Percentiles rank a stretch among this genome's conserved stretches.
These are phyloP conservation scores for Leucaena leucocephala DNA, from an alignment of 306 rosid species.

Conservation along the genomic window DNA sequence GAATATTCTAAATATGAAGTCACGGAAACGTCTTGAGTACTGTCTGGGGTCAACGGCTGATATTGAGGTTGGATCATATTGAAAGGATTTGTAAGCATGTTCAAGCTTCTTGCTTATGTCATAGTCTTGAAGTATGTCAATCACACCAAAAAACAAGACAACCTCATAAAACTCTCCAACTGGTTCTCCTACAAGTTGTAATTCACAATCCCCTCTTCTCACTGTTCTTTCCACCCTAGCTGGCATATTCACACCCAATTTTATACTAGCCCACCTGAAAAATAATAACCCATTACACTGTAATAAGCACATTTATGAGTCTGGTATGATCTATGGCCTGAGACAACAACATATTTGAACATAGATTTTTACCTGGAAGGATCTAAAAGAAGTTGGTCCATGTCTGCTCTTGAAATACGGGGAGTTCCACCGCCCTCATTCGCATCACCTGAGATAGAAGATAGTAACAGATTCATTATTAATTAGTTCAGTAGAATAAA, in stretches of 20 bases:
- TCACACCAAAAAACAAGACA: constrained; percentile 73
- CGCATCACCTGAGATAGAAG: constrained; percentile 45
- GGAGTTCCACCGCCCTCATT: constrained; percentile 62
- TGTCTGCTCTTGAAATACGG: constrained; percentile 50
- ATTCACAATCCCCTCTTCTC: constrained; percentile 60
- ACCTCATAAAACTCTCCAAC: constrained; percentile 81
- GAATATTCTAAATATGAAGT: constrained; percentile 73
- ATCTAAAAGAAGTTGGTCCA: constrained; percentile 64
- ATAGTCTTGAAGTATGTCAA: constrained; percentile 97
- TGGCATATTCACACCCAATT: constrained; percentile 78
- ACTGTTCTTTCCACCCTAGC: constrained; percentile 73
- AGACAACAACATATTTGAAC: constrained; percentile 25
- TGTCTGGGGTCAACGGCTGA: constrained; percentile 94
- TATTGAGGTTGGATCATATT: constrained; percentile 85
- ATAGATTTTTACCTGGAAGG: constrained; percentile 67
- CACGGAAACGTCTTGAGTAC: constrained; percentile 89
- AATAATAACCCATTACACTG: constrained; percentile 4
- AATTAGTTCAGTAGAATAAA: background rate
- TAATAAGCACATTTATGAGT: background rate
- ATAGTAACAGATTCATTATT: constrained; percentile 2
- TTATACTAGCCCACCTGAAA: constrained; percentile 72
- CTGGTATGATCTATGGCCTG: background rate
- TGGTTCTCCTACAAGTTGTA: constrained; percentile 77
- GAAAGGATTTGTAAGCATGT: constrained; percentile 94
- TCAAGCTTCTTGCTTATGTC: constrained; percentile 99